Conservation (phyloP, 371 early-diverging fungal species). For the Circinella minor region DNA sequence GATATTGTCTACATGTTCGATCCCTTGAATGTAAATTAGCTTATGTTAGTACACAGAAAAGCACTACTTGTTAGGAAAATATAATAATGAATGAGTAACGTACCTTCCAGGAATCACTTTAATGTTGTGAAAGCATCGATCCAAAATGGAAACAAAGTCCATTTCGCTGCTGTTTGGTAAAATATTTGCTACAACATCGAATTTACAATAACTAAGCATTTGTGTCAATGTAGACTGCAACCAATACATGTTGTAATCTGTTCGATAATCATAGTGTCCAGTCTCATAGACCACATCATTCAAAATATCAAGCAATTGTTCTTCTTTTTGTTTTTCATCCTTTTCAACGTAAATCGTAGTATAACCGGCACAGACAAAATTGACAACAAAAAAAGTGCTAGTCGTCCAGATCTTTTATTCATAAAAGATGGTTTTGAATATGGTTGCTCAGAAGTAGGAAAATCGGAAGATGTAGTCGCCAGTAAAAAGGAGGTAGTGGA, state of each 20-base stretch:
- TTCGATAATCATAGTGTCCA: slow-evolving; percentile 9
- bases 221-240: neutral
- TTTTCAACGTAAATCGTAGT: no score
- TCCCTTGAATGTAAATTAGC: neutral
- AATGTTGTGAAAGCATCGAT: slow-evolving; percentile 15
- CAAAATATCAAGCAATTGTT: slow-evolving; percentile 1
- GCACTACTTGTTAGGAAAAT: neutral
- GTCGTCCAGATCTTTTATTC: neutral
- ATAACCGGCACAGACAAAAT: neutral
- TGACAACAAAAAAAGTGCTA: neutral
- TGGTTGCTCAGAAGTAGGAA: no score
- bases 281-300: neutral
- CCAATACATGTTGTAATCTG: slow-evolving; percentile 3
- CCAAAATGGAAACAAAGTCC: slow-evolving; percentile 10
- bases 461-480: no score
- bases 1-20: no score
- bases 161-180: slow-evolving; percentile 8
- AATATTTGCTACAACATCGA: neutral
- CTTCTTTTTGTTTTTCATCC: neutral
- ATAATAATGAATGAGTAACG: slow-evolving; percentile 2
- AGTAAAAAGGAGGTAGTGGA: no score
- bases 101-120: slow-evolving; percentile 4
- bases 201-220: neutral
- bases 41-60: slow-evolving; percentile 8
- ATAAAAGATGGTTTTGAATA: neutral